These are phyloP conservation scores for Psidium guajava DNA, from an alignment of 345 rosid species.

Conservation along the genomic window DNA sequence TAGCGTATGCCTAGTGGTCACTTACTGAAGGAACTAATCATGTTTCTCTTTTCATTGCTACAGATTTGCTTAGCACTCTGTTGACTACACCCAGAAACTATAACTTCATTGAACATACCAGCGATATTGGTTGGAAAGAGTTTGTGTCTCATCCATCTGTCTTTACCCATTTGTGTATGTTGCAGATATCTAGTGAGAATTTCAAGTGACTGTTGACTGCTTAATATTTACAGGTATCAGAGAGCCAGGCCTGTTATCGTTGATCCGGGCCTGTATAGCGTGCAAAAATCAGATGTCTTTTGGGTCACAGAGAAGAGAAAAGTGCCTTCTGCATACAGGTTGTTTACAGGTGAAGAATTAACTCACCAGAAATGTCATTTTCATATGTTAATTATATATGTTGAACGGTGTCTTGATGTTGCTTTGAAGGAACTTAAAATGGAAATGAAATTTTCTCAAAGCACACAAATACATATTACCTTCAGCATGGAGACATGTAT, in stretches of 20 bases:
- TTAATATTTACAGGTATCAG: constrained; percentile 23
- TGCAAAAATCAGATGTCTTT: constrained; percentile 41
- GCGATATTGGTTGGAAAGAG: constrained; percentile 91
- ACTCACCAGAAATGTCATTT: background rate
- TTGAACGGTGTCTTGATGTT: background rate
- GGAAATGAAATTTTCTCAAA: background rate
- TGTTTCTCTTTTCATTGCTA: background rate
- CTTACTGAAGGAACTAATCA: background rate
- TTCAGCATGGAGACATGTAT: background rate
- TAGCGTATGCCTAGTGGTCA: background rate
- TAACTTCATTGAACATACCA: constrained; percentile 81
- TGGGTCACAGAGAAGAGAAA: constrained; percentile 48
- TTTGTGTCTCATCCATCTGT: constrained; percentile 14
- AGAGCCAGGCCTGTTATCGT: constrained; percentile 66
- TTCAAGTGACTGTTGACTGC: background rate
- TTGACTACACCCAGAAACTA: constrained; percentile 46
- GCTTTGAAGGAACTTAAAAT: background rate
- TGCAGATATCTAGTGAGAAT: background rate
- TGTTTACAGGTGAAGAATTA: constrained; percentile 45
- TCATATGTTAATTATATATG: background rate
- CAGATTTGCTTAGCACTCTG: constrained; percentile 64
- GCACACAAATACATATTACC: background rate
- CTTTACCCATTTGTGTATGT: background rate
- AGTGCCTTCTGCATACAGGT: constrained; percentile 45
- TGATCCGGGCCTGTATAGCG: constrained; percentile 54